Base-by-base conservation (phyloP, 2,329 filamentous ascomycete genomes). In the Lojkania enalia region DNA sequence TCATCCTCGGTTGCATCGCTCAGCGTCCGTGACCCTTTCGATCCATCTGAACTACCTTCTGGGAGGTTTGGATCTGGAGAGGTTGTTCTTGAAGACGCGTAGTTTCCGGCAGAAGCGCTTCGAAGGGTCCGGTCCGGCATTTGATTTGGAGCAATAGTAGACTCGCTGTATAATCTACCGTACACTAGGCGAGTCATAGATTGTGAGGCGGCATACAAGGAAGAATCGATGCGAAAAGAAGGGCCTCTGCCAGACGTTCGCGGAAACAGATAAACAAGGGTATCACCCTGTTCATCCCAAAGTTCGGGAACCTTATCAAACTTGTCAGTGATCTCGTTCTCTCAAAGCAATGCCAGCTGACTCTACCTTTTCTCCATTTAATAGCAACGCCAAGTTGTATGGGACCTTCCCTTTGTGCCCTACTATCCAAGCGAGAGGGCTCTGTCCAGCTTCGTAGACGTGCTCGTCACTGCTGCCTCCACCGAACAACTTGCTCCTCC, bases 251-350 rank as follows among this genome's bases (percentile, higher is more conserved):
- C 76, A 15, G 80, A 78, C 13, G 71, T 77, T 31, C 77, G 73
- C 1, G 82, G 80, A 55, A 82, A 84, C 12, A 85, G 72, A 55
- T 85, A 81, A n/a, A 86, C 74, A 48, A 77, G 75, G 12, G 81
- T 84, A 60, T 85, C 81, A n/a, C 79, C 82, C 35, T 75, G 63
- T 3, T 82, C 78, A 53, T 84, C 79, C 83, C 83, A 86, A 6
- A 85, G 63, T 56, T 85, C 83, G 4, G 72, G 61, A 13, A 82
- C 72, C 77, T 80, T 50, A 54, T 27, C 1, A 5, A 35, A 32
- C 29, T 19, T 12, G 30, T 33, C 16, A 33, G 30, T 15, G 30
- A 6, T 11, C 15, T 33, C 9, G 7, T 9, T 15, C 30, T 7
- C 30, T 12, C 30, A 11, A 11, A 9, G 30, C 30, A 7, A 11